Base-by-base conservation (phyloP, 352 stramenopile genomes). In the Thalassiosira sp. region DNA sequence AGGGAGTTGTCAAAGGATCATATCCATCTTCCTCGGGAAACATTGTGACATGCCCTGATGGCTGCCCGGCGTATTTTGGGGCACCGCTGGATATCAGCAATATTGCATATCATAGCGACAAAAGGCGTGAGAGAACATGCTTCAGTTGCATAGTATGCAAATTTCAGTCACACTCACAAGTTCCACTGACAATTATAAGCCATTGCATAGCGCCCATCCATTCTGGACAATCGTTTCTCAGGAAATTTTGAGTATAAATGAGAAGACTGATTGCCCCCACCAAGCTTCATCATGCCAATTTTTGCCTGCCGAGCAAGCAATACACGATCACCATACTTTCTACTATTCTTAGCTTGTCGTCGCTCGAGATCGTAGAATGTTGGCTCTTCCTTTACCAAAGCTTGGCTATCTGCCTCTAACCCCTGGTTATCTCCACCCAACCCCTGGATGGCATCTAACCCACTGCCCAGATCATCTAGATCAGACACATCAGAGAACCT, bases 211-310 rank as follows among this genome's bases (percentile, higher is more conserved):
- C 63, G 54, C 2, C 54, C 51, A 28, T 18, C 51, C 37, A 73
- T 65, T 15, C 54, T 28, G 16, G 48, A 3, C 33, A 52, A 57
- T 37, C 51, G 63, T 57, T 67, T 18, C 8, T 67, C 35, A 18
- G 15, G 11, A 67, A 18, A 11, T 18, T 46, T 71, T 56, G 63
- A 51, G n/a, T 45, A 73, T 16, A 73, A 18, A 20, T 65, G 3
- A 3, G 20, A 48, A 16, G 18, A 6, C 10, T 56, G 24, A 43
- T 73, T 73, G 6, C 63, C 63, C 11, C 63, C 63, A 24, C 63
- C 63, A 53, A 73, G 52, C 56, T 73, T 73, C 63, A 73, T 59
- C 63, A 73, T 73, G 5, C 63, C 63, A 22, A 70, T 54, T 16
- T 52, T 53, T 22, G 33, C 2, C 31, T 73, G 63, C 7, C 63